Base-by-base conservation (phyloP, 345 rosid species). In the Eucalyptus dawsonii region DNA sequence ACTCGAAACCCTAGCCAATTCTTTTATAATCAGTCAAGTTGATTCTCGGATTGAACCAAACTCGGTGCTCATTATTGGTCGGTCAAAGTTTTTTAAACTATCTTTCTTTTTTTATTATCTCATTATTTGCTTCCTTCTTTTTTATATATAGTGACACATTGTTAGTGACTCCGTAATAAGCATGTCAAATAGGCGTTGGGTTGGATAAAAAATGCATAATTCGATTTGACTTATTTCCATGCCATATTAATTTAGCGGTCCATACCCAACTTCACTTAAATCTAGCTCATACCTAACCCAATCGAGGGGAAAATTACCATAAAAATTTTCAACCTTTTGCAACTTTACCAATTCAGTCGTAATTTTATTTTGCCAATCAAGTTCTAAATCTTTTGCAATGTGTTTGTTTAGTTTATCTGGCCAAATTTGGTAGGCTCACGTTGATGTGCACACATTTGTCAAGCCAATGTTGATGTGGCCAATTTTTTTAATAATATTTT, bases 21-120 rank as follows among this genome's bases (percentile, higher is more conserved):
- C 5, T 14, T 29, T 7, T 58, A 5, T 9, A 24, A 25, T 27
- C 2, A 2, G 7, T 25, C 0, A 16, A 1, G 65, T 58, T 25
- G 0, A 58, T 25, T 58, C 31, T 9, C 8, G 6, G 2, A 12
- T 62, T 62, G 16, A 62, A 6, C 34, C n/a, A 27, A 62, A 62
- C 69, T 62, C 0, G 1, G 16, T 62, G 21, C 21, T 51, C 54
- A 51, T 62, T 1, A 62, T 16, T 6, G 9, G 65, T 5, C 4
- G 0, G 7, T 24, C 29, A 25, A 58, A 58, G 27, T 58, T 58
- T 24, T n/a, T 11, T 25, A 24, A 25, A 58, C 27, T 11, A 25
- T 58, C n/a, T 58, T 58, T 58, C 65, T 25, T 10, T 58, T 24
- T 58, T 12, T 5, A 14, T 58, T 25, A 19, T 54, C 25, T 54